Conservation (phyloP, 148 eudicot genomes). For the Chenopodium suecicum region DNA sequence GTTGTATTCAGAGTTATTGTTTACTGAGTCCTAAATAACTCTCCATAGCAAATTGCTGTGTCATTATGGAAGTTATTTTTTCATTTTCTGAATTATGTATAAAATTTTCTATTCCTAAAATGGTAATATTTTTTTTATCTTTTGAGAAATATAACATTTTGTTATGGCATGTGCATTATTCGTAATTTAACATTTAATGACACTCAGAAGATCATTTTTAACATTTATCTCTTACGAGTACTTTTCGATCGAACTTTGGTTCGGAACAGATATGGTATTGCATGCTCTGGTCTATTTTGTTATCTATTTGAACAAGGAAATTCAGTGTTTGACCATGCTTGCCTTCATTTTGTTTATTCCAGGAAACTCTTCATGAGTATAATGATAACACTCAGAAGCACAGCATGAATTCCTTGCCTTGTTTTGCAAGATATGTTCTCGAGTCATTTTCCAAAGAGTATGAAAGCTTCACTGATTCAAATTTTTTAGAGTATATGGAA, state of each 20-base stretch:
- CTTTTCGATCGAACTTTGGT: not conserved
- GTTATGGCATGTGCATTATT: not conserved
- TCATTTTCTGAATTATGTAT: too few species aligned
- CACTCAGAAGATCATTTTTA: not conserved
- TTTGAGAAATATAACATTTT: not conserved
- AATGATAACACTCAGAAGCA: not conserved
- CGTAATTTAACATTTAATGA: not conserved
- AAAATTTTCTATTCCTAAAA: too few species aligned
- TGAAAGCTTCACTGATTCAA: constrained; percentile 37
- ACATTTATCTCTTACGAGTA: not conserved
- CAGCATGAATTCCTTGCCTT: constrained; percentile 22
- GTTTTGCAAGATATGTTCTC: constrained; percentile 41
- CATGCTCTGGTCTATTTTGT: not conserved
- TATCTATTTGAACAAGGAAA: not conserved
- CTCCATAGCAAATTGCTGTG: not conserved
- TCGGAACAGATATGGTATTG: not conserved
- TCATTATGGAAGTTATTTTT: not conserved
- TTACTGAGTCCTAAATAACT: not conserved
- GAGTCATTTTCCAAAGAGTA: constrained; percentile 47
- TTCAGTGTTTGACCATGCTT: not conserved
- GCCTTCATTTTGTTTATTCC: not conserved
- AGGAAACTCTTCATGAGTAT: constrained; percentile 11
- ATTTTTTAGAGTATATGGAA: constrained; percentile 40
- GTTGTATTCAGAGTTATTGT: not conserved
- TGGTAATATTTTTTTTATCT: not conserved